Conservation (phyloP, 148 eudicot species). For the Camellia lanceoleosa region DNA sequence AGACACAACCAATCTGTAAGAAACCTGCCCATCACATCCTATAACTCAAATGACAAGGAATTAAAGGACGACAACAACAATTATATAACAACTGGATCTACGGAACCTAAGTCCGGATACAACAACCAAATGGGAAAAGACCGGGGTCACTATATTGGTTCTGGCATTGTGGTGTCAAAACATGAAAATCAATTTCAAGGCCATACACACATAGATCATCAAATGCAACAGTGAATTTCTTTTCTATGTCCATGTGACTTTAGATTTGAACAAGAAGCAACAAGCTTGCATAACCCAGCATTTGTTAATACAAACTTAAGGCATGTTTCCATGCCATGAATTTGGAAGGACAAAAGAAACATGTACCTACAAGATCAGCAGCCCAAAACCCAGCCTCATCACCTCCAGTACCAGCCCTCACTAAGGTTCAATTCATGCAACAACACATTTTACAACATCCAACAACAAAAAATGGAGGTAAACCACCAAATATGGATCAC, state of each 20-base stretch:
- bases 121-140: too few relatives aligned
- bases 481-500: too few relatives aligned
- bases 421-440: too few relatives aligned
- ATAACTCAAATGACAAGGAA: too few relatives aligned
- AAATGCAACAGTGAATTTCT: not conserved
- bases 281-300: not conserved
- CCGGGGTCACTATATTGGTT: too few relatives aligned
- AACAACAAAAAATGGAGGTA: too few relatives aligned
- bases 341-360: conserved; percentile 32
- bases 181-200: conserved; percentile 11
- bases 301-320: not conserved
- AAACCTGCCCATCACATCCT: too few relatives aligned
- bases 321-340: not conserved
- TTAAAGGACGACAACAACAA: too few relatives aligned
- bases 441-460: too few relatives aligned
- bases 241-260: not conserved
- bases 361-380: conserved; percentile 99
- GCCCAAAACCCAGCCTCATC: conserved; percentile 99
- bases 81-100: too few relatives aligned
- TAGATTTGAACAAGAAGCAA: conserved; percentile 11
- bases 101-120: too few relatives aligned
- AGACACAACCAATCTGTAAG: too few relatives aligned
- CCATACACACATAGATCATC: not conserved
- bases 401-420: conserved; percentile 98
- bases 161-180: not conserved